phyloP scores from a whole-genome alignment of 495 filamentous ascomycete genomes.

The Aspergillus homomorphus region DNA sequence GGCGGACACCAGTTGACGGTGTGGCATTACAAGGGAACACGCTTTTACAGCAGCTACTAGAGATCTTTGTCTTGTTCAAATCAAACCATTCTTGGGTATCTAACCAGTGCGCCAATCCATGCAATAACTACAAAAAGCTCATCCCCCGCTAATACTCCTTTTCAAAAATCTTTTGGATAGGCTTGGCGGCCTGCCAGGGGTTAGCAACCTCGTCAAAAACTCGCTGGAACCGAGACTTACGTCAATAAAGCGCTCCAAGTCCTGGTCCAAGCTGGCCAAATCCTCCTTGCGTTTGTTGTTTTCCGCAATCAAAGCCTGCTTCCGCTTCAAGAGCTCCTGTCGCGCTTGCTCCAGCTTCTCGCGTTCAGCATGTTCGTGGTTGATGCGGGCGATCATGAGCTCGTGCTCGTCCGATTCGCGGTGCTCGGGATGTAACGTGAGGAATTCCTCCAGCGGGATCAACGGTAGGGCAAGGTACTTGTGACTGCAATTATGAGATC shows the following conservation, averaged over 20 bases:
- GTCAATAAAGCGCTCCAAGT: slow-evolving; percentile 88
- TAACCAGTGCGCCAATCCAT: slow-evolving; percentile 30
- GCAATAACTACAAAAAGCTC: slow-evolving; percentile 13
- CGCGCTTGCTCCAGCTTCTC: slow-evolving; percentile 84
- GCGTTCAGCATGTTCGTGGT: slow-evolving; percentile 83
- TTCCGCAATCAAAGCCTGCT: slow-evolving; percentile 86
- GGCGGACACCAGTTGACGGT: neutral
- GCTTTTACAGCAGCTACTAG: neutral
- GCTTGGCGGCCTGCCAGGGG: slow-evolving; percentile 66
- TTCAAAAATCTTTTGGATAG: slow-evolving; percentile 78
- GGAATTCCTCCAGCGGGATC: slow-evolving; percentile 78
- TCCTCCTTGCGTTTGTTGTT: slow-evolving; percentile 96
- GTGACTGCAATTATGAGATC: slow-evolving; percentile 56
- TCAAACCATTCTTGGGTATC: slow-evolving; percentile 31
- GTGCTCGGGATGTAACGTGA: slow-evolving; percentile 73
- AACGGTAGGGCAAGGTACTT: slow-evolving; percentile 82
- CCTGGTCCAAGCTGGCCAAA: slow-evolving; percentile 79
- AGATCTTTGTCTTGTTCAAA: neutral
- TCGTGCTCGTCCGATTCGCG: slow-evolving; percentile 65
- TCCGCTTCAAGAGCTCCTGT: slow-evolving; percentile 81
- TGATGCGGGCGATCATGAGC: slow-evolving; percentile 87
- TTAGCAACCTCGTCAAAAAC: slow-evolving; percentile 7
- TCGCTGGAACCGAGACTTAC: slow-evolving; percentile 22
- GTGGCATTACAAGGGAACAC: neutral
- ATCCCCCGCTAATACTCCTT: slow-evolving; percentile 53